These are phyloP conservation scores for Pterocarpus santalinus DNA, from an alignment of 306 rosid genomes.

Conservation along the genomic window DNA sequence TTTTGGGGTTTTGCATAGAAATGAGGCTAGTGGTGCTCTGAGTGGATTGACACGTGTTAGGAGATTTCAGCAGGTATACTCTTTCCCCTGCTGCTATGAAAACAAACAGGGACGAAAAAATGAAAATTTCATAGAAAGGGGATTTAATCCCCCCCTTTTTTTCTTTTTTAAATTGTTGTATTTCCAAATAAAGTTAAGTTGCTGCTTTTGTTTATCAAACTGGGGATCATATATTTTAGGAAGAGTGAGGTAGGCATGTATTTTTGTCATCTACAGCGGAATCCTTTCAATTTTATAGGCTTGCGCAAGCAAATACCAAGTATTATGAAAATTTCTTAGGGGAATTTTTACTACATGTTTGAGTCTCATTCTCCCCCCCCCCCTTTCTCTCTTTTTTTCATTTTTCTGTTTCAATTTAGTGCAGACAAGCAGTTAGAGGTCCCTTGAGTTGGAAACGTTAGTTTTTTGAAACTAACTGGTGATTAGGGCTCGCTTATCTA, in stretches of 20 bases:
- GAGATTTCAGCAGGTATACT: slow-evolving; percentile 94
- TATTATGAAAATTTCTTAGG: not conserved
- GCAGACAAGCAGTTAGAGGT: not conserved
- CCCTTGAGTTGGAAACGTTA: slow-evolving; percentile 4
- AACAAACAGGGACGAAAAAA: not conserved
- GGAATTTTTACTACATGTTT: slow-evolving; percentile 15
- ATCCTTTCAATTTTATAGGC: slow-evolving; percentile 7
- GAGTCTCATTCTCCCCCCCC: not conserved
- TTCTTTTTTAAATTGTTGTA: not conserved
- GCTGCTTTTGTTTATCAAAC: slow-evolving; percentile 3
- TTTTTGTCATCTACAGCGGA: not conserved
- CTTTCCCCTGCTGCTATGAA: not conserved
- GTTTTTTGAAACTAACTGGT: slow-evolving; percentile 9
- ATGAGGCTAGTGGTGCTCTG: slow-evolving; percentile 98
- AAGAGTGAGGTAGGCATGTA: slow-evolving; percentile 8
- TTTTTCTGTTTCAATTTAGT: not conserved
- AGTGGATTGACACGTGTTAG: slow-evolving; percentile 97
- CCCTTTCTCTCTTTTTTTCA: too few relatives aligned
- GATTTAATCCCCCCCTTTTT: not conserved
- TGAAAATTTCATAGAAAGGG: slow-evolving; percentile 20
- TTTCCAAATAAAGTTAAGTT: slow-evolving; percentile 25
- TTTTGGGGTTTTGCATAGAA: slow-evolving; percentile 97
- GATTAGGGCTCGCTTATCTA: slow-evolving; percentile 11
- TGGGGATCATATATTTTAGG: slow-evolving; percentile 26
- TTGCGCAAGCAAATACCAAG: not conserved